A percentile compares a stretch with the other conserved stretches of the same genome.
Evolutionary conservation across 768 basidiomycete species (phyloP).

Genomic region (Pleurotus salmoneostramineus): DNA sequence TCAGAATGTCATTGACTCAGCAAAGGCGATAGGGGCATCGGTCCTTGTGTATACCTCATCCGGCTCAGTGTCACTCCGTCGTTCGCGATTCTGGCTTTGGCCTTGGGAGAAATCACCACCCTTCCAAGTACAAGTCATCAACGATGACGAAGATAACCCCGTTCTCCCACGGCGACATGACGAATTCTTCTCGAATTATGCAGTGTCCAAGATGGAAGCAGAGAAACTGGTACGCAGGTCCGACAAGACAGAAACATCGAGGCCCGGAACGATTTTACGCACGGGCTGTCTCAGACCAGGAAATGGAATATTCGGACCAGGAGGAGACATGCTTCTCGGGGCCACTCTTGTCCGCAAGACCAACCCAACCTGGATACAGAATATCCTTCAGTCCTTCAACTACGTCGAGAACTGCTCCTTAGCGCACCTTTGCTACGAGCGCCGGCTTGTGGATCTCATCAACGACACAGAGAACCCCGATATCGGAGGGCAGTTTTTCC

Average conservation of each 20-base stretch:
- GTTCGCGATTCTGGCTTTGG: conserved; percentile 64
- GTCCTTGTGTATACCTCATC: conserved; percentile 73
- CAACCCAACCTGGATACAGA: conserved; percentile 61
- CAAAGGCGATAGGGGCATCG: conserved; percentile 48
- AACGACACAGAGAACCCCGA: conserved; percentile 41
- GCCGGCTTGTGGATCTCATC: conserved; percentile 54
- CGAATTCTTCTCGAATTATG: conserved; percentile 78
- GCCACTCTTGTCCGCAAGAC: conserved; percentile 55
- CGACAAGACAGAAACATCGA: conserved; percentile 24
- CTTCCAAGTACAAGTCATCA: conserved; percentile 57
- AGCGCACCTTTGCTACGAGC: conserved; percentile 72
- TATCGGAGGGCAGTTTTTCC: conserved; percentile 72
- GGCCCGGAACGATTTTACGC: conserved; percentile 31
- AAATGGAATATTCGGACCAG: conserved; percentile 72
- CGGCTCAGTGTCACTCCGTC: conserved; percentile 55
- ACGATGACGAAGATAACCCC: conserved; percentile 47
- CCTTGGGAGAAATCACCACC: conserved; percentile 67
- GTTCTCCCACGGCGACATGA: conserved; percentile 48
- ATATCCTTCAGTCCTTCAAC: conserved; percentile 57
- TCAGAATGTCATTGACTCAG: conserved; percentile 59
- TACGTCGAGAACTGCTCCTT: conserved; percentile 78
- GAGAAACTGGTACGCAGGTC: conserved; percentile 42
- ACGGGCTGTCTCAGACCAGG: conserved; percentile 79
- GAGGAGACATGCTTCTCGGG: conserved; percentile 67
- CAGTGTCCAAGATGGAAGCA: conserved; percentile 56